Base-by-base conservation (phyloP, 352 stramenopile genomes). In the Phytophthora sp. region DNA sequence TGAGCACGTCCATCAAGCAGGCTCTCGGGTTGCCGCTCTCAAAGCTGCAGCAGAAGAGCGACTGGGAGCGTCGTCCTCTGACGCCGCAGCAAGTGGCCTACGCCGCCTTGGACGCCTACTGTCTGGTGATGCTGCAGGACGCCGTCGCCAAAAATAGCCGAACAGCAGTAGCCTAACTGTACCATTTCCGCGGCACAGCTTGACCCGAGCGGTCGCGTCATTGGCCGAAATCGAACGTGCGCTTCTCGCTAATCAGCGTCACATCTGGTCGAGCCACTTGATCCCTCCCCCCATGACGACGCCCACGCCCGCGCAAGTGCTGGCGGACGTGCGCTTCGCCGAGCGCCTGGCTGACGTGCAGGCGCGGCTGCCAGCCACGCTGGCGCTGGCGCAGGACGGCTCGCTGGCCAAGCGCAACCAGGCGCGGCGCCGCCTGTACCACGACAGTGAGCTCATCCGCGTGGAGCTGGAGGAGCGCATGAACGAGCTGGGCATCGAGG, bases 381-480 rank as follows among this genome's bases (percentile, higher is more conserved):
- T 92, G 35, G 66, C 60, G 43, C 51, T 87, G 21, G 76, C 72
- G 10, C 34, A 63, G 21, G 62, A 81, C 7, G 51, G 54, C 13
- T 79, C 85, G 54, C 62, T 92, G 23, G 75, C 86, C n/a, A 81
- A 81, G 61, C 82, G 84, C 61, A 95, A 95, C 67, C 84, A 92
- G 62, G 69, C 66, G 38, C 72, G 73, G 17, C 81, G 83, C 59
- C 72, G 84, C 55, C 75, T 92, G 12, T 91, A 95, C 54, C 68
- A 73, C 39, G 83, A 92, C 54, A 80, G 64, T 59, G 86, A 95
- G 58, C 60, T 91, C 24, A 63, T 95, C 44, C 86, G 82, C 54
- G 66, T 95, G 17, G 86, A 95, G 53, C 69, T 95, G 34, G 84
- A 95, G 48, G 86, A 92, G 66, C 72, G 82, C 21, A 73, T 94